A percentile compares a stretch with the other conserved stretches of the same genome.
phyloP scores from a whole-genome alignment of 2,329 filamentous ascomycete species.

The Diplodia mutila region DNA sequence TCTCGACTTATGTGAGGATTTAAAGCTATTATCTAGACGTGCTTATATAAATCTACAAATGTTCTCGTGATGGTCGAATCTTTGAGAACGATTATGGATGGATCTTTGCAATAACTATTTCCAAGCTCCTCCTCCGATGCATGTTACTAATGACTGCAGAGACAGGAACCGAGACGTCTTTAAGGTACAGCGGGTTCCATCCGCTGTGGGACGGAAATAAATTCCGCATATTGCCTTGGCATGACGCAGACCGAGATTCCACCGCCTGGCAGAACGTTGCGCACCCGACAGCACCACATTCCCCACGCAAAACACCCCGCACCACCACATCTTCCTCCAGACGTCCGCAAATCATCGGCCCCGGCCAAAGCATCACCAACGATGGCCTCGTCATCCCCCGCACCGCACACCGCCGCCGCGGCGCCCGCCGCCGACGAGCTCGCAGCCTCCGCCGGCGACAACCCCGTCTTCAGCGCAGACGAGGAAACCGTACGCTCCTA shows the following conservation, averaged over 20 bases:
- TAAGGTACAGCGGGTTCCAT: neutral
- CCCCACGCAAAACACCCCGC: neutral
- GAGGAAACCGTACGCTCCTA: conserved; percentile 23
- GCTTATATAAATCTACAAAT: too few relatives aligned
- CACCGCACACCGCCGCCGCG: neutral
- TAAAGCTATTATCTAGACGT: too few relatives aligned
- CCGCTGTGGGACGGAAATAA: neutral
- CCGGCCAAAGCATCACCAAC: neutral
- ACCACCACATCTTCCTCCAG: neutral
- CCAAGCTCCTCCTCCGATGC: neutral
- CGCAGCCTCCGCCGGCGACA: neutral
- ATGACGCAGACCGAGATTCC: conserved; percentile 24
- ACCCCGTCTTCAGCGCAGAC: conserved; percentile 20
- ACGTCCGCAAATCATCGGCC: too few relatives aligned
- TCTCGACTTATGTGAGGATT: too few relatives aligned
- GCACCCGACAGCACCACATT: neutral
- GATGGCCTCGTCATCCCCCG: neutral
- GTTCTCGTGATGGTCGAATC: too few relatives aligned
- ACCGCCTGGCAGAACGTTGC: conserved; percentile 22
- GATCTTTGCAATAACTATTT: too few relatives aligned
- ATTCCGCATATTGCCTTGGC: conserved; percentile 8
- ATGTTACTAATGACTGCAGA: neutral
- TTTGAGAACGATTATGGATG: too few relatives aligned
- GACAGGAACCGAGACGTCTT: neutral
- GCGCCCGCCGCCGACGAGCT: conserved; percentile 6